Conservation (phyloP, 2,329 filamentous ascomycete genomes). For the Calonectria pseudoturangicola region DNA sequence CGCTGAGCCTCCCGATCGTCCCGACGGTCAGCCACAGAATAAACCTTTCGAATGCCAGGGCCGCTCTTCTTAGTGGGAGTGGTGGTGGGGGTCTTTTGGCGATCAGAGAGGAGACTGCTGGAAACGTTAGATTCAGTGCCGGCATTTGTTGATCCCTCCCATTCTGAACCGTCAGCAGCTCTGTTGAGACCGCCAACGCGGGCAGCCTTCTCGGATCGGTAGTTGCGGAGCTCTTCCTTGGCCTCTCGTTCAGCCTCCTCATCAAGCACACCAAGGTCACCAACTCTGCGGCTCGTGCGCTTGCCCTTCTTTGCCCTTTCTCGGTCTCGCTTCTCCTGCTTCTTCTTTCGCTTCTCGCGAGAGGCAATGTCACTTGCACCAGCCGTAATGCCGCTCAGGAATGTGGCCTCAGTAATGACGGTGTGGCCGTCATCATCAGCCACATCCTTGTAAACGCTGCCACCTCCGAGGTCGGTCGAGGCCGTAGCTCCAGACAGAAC, state of each 20-base stretch:
- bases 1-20: slow-evolving; percentile 71
- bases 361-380: slow-evolving; percentile 74
- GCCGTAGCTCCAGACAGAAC: slow-evolving; percentile 88
- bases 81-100: slow-evolving; percentile 73
- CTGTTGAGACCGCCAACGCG: slow-evolving; percentile 93
- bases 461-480: slow-evolving; percentile 89
- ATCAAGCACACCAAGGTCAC: slow-evolving; percentile 78
- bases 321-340: slow-evolving; percentile 68
- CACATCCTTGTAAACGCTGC: slow-evolving; percentile 87
- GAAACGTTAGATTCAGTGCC: slow-evolving; percentile 77
- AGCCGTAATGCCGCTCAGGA: slow-evolving; percentile 73
- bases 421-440: slow-evolving; percentile 70
- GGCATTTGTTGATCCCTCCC: slow-evolving; percentile 83
- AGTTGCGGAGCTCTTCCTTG: slow-evolving; percentile 83
- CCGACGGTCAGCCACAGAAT: slow-evolving; percentile 75
- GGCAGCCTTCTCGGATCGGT: slow-evolving; percentile 90
- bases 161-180: slow-evolving; percentile 84
- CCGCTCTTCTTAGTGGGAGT: slow-evolving; percentile 58
- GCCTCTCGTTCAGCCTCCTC: slow-evolving; percentile 78
- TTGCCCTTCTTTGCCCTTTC: slow-evolving; percentile 65
- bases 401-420: slow-evolving; percentile 66
- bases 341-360: slow-evolving; percentile 74
- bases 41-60: slow-evolving; percentile 76
- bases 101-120: slow-evolving; percentile 76
- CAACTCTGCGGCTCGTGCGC: slow-evolving; percentile 65